Percentiles rank a stretch among this genome's conserved stretches.
Conservation (phyloP, 2,329 filamentous ascomycete genomes). For the Verticillium tricorpus region DNA sequence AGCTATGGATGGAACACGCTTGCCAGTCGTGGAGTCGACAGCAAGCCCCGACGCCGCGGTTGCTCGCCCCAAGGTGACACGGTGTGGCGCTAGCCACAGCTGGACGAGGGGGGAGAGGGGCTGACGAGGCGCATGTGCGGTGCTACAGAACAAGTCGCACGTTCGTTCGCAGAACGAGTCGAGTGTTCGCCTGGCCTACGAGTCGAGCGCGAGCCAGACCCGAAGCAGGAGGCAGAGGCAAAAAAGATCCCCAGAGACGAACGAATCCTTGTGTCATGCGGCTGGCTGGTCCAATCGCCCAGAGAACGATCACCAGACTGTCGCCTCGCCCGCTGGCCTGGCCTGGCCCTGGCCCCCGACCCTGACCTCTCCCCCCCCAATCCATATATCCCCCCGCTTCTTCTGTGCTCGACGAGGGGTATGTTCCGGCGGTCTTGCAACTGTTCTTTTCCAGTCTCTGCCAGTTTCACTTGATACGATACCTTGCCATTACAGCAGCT, state of each 20-base stretch:
- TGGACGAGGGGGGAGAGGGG: neutral
- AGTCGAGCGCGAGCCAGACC: neutral
- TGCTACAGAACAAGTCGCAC: neutral
- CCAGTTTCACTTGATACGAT: neutral
- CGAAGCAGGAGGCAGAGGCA: neutral
- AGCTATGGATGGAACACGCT: no score
- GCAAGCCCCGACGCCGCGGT: neutral
- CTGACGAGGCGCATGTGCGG: neutral
- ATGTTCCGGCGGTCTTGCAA: neutral
- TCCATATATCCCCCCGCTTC: neutral
- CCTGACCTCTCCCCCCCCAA: neutral
- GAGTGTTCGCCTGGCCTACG: neutral
- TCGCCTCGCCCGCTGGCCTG: neutral
- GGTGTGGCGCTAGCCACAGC: neutral
- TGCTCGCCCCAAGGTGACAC: neutral
- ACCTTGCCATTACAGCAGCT: neutral
- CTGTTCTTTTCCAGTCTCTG: neutral
- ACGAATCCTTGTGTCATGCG: neutral
- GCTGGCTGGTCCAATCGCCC: neutral
- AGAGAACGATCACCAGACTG: neutral
- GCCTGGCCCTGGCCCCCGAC: neutral
- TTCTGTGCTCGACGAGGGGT: neutral
- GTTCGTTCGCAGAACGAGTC: neutral
- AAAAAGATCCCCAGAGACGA: neutral
- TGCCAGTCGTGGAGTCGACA: neutral